phyloP scores from a whole-genome alignment of 139 green algal genomes.

The Chlamydomonas sp. region DNA sequence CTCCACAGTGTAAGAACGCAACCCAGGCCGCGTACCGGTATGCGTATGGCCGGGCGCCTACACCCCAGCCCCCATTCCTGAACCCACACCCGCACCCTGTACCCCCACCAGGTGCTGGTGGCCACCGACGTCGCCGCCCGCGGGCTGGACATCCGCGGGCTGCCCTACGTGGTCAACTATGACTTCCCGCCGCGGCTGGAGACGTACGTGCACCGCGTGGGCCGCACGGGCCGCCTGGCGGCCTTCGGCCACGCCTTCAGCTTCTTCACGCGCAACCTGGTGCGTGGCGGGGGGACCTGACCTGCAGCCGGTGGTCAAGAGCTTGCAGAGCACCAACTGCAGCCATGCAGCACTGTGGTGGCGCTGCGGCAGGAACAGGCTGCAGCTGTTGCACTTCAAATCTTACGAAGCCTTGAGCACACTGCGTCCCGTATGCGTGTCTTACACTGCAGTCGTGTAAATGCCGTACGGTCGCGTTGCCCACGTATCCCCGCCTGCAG shows the following conservation, averaged over 20 bases:
- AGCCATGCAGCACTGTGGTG: too few relatives aligned
- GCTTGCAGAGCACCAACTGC: too few relatives aligned
- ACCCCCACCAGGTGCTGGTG: slow-evolving; percentile 74
- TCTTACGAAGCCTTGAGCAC: too few relatives aligned
- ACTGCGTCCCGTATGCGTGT: too few relatives aligned
- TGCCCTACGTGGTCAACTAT: slow-evolving; percentile 92
- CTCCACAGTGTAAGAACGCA: too few relatives aligned
- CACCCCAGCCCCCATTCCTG: background rate
- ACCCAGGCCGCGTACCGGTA: too few relatives aligned
- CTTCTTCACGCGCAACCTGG: slow-evolving; percentile 89
- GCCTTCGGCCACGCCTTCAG: slow-evolving; percentile 85
- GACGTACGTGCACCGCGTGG: slow-evolving; percentile 94
- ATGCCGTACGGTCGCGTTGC: background rate
- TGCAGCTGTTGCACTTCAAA: too few relatives aligned
- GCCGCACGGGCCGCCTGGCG: slow-evolving; percentile 89
- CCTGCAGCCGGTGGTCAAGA: too few relatives aligned
- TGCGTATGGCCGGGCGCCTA: background rate
- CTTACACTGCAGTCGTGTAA: too few relatives aligned
- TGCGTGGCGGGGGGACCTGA: slow-evolving; percentile 12
- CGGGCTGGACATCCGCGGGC: slow-evolving; percentile 81
- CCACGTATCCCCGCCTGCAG: slow-evolving; percentile 30
- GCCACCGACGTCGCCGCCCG: slow-evolving; percentile 87
- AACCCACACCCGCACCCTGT: background rate
- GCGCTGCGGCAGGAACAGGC: too few relatives aligned
- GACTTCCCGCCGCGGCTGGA: slow-evolving; percentile 89